A percentile compares a stretch with the other conserved stretches of the same genome.
These are phyloP conservation scores for Somion occarium DNA, from an alignment of 1,284 basidiomycete genomes.

Conservation along the genomic window DNA sequence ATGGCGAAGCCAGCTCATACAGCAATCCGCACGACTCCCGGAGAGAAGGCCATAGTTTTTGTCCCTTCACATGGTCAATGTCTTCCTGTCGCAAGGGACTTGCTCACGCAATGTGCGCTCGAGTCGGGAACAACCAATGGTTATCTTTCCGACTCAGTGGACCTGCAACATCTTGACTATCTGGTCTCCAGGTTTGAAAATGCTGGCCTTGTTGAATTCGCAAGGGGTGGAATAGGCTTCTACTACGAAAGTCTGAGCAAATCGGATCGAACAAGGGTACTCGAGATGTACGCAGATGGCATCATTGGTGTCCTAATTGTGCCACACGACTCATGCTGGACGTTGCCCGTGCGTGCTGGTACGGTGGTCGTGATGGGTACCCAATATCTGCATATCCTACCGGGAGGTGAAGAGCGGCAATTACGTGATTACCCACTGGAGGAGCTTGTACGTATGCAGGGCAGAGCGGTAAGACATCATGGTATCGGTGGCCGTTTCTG, in stretches of 20 bases:
- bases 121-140: conserved; percentile 70
- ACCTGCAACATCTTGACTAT: conserved; percentile 58
- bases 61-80: conserved; percentile 87
- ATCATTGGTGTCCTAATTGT: conserved; percentile 81
- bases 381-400: conserved; percentile 65
- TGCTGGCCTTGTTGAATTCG: conserved; percentile 61
- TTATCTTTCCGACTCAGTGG: conserved; percentile 56
- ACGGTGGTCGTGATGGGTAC: conserved; percentile 91
- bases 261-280: conserved; percentile 71
- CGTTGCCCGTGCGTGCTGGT: conserved; percentile 73
- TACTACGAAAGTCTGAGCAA: conserved; percentile 74
- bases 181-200: conserved; percentile 65
- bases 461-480: conserved; percentile 68
- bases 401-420: conserved; percentile 54
- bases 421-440: conserved; percentile 75
- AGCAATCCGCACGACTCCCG: conserved; percentile 43
- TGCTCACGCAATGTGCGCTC: conserved; percentile 85
- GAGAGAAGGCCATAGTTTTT: conserved; percentile 76
- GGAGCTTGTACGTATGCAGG: conserved; percentile 91
- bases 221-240: conserved; percentile 89
- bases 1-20: conserved; percentile 91
- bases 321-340: conserved; percentile 85
- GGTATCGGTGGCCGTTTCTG: conserved; percentile 72
- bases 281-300: conserved; percentile 82
- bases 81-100: conserved; percentile 71